A percentile compares a stretch with the other conserved stretches of the same genome.
phyloP scores from a whole-genome alignment of 805 yeast species.

The Lipomyces japonicus region DNA sequence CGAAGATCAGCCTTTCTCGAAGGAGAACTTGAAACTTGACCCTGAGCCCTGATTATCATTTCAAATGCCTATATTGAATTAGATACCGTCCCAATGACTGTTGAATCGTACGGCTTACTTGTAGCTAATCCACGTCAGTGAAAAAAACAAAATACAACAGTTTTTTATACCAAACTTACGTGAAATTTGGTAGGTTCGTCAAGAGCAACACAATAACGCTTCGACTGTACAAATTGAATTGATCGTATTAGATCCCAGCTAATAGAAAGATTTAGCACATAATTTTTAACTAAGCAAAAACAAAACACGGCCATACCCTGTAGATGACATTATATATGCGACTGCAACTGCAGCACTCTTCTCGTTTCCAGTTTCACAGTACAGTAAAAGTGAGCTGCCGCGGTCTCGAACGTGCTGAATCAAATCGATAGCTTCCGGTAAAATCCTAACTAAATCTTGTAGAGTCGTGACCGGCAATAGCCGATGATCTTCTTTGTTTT shows the following conservation, averaged over 20 bases:
- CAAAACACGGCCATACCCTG: constrained; percentile 14
- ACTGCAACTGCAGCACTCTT: constrained; percentile 34
- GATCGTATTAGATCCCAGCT: constrained; percentile 28
- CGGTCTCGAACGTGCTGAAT: constrained; percentile 12
- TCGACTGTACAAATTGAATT: constrained; percentile 36
- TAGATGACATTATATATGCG: constrained; percentile 33
- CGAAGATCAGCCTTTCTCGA: not conserved
- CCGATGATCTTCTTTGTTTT: constrained; percentile 4
- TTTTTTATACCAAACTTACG: constrained; percentile 14
- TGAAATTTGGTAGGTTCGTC: constrained; percentile 29
- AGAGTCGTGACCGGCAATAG: constrained; percentile 8
- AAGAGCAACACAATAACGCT: constrained; percentile 33
- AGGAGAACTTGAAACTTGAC: constrained; percentile 5
- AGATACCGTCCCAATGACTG: too few species aligned
- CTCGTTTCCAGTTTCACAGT: constrained; percentile 39
- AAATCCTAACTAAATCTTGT: constrained; percentile 11
- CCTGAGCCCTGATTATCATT: constrained; percentile 17
- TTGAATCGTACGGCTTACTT: too few species aligned
- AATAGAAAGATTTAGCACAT: not conserved
- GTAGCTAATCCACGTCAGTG: too few species aligned
- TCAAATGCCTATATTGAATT: constrained; percentile 23
- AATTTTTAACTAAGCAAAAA: not conserved
- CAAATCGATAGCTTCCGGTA: constrained; percentile 8
- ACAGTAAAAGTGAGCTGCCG: constrained; percentile 28
- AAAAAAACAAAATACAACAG: too few species aligned